phyloP scores from a whole-genome alignment of 139 green algal genomes.

The Parachlorella kessleri region DNA sequence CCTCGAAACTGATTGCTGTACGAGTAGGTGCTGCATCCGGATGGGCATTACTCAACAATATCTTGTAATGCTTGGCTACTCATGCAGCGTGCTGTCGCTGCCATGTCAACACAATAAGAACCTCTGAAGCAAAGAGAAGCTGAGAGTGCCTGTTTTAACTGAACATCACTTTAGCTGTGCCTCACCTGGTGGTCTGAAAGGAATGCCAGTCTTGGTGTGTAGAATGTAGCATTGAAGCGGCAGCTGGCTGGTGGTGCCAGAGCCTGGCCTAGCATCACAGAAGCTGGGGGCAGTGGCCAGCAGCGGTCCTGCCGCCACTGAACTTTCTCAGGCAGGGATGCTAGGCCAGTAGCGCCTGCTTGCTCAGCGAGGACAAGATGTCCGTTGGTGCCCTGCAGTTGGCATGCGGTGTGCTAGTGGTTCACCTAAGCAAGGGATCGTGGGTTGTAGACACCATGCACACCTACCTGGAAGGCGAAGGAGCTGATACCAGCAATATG shows the following conservation, averaged over 20 bases:
- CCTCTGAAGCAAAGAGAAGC: too few species aligned
- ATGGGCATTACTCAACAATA: too few species aligned
- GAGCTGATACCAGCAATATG: slow-evolving; percentile 47
- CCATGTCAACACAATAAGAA: too few species aligned
- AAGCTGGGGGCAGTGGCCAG: background rate
- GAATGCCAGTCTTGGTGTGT: background rate
- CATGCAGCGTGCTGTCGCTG: too few species aligned
- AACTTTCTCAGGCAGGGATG: background rate
- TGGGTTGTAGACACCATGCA: background rate
- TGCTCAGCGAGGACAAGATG: slow-evolving; percentile 39
- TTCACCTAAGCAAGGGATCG: background rate
- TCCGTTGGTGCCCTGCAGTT: slow-evolving; percentile 63
- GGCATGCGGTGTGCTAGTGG: background rate
- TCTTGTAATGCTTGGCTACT: background rate
- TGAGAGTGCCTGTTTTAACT: too few species aligned
- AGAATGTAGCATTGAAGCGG: background rate
- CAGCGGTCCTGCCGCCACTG: background rate
- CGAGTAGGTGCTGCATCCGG: too few species aligned
- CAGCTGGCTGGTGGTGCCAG: background rate
- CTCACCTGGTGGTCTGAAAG: background rate
- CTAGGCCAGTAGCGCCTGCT: background rate
- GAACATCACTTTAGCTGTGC: background rate
- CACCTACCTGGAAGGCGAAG: slow-evolving; percentile 68
- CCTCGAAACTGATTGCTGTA: too few species aligned
- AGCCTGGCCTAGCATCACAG: background rate